A percentile compares a stretch with the other conserved stretches of the same genome.
phyloP scores from a whole-genome alignment of 2,329 filamentous ascomycete species.

The Colletotrichum australisinense region DNA sequence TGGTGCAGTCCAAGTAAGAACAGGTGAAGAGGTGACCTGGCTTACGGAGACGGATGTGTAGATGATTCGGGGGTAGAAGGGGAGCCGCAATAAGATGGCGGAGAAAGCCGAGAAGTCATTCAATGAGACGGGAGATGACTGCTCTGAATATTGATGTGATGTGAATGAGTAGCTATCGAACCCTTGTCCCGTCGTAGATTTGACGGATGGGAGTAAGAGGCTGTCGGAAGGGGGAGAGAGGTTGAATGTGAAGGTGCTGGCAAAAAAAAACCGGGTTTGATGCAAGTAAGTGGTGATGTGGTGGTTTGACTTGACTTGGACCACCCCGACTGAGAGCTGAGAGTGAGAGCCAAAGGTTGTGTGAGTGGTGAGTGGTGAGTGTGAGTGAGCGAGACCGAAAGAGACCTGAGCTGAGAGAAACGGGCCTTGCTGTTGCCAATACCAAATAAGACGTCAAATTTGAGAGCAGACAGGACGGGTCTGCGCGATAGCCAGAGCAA shows the following conservation, averaged over 20 bases:
- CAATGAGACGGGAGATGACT: conserved; percentile 10
- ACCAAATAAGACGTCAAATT: not conserved
- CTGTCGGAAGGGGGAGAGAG: not conserved
- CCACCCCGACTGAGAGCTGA: not conserved
- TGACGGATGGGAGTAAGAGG: not conserved
- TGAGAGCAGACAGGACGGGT: not conserved
- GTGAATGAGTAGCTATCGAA: not conserved
- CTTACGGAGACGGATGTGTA: conserved; percentile 2
- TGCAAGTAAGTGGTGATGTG: conserved; percentile 36
- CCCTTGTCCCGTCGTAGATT: not conserved
- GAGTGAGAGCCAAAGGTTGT: not conserved
- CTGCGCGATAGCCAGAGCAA: not conserved
- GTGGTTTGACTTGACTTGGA: conserved; percentile 34
- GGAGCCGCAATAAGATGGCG: conserved; percentile 4
- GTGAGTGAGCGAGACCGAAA: not conserved
- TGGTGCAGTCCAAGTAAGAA: not conserved
- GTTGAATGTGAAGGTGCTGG: conserved; percentile 25
- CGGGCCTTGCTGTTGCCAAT: not conserved
- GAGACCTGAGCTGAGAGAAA: conserved; percentile 3
- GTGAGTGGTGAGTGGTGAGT: not conserved
- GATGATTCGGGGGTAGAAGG: not conserved
- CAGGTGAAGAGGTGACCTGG: not conserved
- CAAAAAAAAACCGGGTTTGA: conserved; percentile 28
- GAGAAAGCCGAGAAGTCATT: conserved; percentile 3
- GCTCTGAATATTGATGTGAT: conserved; percentile 13